Percentiles rank a stretch among this genome's conserved stretches.
These are phyloP conservation scores for Iris macrosiphon DNA, from an alignment of 106 monocot species.

Conservation along the genomic window DNA sequence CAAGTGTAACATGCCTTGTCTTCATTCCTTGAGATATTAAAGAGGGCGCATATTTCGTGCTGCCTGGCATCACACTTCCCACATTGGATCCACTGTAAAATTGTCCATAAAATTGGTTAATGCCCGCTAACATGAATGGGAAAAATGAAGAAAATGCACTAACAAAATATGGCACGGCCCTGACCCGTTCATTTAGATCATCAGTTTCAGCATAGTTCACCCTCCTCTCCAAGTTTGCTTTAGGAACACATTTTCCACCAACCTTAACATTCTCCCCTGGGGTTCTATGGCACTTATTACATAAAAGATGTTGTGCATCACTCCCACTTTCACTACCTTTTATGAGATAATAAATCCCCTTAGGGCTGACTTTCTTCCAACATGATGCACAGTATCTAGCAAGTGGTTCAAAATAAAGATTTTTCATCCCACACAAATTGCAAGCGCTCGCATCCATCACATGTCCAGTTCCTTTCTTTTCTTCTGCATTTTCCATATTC, in stretches of 20 bases:
- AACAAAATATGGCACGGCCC: background rate
- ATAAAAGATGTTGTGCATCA: slow-evolving; percentile 26
- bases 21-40: slow-evolving; percentile 49
- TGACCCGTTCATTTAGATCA: slow-evolving; percentile 45
- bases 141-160: background rate
- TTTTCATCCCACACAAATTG: slow-evolving; percentile 49
- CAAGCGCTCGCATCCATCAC: slow-evolving; percentile 31
- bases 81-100: slow-evolving; percentile 76
- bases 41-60: slow-evolving; percentile 80
- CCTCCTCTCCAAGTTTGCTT: slow-evolving; percentile 34
- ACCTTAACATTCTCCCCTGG: slow-evolving; percentile 33
- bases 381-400: slow-evolving; percentile 58
- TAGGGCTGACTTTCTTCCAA: slow-evolving; percentile 30
- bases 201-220: slow-evolving; percentile 38
- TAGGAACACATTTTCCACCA: slow-evolving; percentile 22
- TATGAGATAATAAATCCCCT: slow-evolving; percentile 35
- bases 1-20: slow-evolving; percentile 34
- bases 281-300: slow-evolving; percentile 42
- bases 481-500: slow-evolving; percentile 12
- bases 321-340: slow-evolving; percentile 5
- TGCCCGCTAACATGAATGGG: background rate
- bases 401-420: slow-evolving; percentile 43
- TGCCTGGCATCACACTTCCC: slow-evolving; percentile 69
- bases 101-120: background rate
- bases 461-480: background rate